phyloP scores from a whole-genome alignment of 805 yeast species.

The Saccharomycopsis lassenensis region DNA sequence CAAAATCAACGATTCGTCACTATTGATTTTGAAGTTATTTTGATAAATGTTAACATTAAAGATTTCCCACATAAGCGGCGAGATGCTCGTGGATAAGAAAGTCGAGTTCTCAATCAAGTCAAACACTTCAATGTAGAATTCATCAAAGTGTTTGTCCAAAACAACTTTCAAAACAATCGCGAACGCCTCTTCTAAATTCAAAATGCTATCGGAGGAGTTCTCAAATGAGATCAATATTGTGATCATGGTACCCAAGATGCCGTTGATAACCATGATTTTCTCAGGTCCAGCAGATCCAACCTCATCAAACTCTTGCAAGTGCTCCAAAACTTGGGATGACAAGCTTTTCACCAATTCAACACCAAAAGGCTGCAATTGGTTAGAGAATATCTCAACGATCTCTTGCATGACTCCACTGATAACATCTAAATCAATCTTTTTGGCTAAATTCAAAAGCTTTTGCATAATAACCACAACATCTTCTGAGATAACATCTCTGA shows the following conservation, averaged over 20 bases:
- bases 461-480: constrained; percentile 79
- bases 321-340: constrained; percentile 60
- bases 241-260: constrained; percentile 70
- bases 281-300: constrained; percentile 35
- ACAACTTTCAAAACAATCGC: constrained; percentile 62
- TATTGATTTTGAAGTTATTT: constrained; percentile 22
- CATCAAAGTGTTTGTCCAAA: constrained; percentile 53
- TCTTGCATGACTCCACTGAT: constrained; percentile 90
- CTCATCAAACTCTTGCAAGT: constrained; percentile 58
- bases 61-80: constrained; percentile 67
- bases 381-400: constrained; percentile 79
- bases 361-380: constrained; percentile 86
- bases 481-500: constrained; percentile 54
- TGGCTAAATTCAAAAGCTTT: constrained; percentile 58
- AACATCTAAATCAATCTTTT: constrained; percentile 77
- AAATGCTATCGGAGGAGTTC: constrained; percentile 58
- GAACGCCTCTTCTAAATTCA: constrained; percentile 52
- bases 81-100: constrained; percentile 45
- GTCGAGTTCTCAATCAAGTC: constrained; percentile 66
- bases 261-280: constrained; percentile 73
- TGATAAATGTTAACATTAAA: constrained; percentile 36
- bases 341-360: constrained; percentile 52
- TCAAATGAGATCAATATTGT: constrained; percentile 78
- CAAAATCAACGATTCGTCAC: constrained; percentile 40
- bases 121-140: constrained; percentile 65